Percentiles rank a stretch among this genome's conserved stretches.
Evolutionary conservation across 805 yeast species (phyloP).

Genomic region (Alloascoidea africana): DNA sequence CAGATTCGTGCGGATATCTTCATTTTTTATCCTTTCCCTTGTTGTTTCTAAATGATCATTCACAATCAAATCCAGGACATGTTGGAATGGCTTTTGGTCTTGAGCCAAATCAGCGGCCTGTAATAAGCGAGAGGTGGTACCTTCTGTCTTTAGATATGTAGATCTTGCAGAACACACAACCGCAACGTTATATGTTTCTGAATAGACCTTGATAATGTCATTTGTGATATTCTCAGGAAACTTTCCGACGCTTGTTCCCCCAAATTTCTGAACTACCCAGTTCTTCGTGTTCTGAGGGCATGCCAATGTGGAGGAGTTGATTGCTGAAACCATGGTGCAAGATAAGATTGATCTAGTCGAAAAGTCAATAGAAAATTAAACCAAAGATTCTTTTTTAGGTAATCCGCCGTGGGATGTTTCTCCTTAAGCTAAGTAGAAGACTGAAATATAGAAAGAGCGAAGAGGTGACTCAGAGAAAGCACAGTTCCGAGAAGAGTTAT

Average conservation of each 20-base stretch:
- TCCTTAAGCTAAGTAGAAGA: too few species aligned
- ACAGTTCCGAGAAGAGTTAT: too few species aligned
- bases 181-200: slow-evolving; percentile 49
- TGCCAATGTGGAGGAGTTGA: too few species aligned
- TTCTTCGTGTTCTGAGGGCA: too few species aligned
- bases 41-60: slow-evolving; percentile 76
- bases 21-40: slow-evolving; percentile 26
- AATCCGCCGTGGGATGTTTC: too few species aligned
- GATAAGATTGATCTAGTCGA: too few species aligned
- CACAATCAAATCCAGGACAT: slow-evolving; percentile 49
- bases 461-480: too few species aligned
- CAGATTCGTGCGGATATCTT: slow-evolving; percentile 33
- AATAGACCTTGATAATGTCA: slow-evolving; percentile 54
- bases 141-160: slow-evolving; percentile 80
- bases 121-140: slow-evolving; percentile 81
- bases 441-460: too few species aligned
- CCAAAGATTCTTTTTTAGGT: too few species aligned
- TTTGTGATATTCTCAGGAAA: slow-evolving; percentile 77
- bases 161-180: slow-evolving; percentile 96
- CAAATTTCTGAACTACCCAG: slow-evolving; percentile 87
- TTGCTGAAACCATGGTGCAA: too few species aligned
- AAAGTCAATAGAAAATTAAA: too few species aligned
- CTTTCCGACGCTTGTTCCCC: slow-evolving; percentile 96
- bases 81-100: slow-evolving; percentile 24
- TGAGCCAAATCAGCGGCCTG: slow-evolving; percentile 54